These are phyloP conservation scores for Verticillium zaregamsianum DNA, from an alignment of 2,329 filamentous ascomycete genomes.

Conservation along the genomic window DNA sequence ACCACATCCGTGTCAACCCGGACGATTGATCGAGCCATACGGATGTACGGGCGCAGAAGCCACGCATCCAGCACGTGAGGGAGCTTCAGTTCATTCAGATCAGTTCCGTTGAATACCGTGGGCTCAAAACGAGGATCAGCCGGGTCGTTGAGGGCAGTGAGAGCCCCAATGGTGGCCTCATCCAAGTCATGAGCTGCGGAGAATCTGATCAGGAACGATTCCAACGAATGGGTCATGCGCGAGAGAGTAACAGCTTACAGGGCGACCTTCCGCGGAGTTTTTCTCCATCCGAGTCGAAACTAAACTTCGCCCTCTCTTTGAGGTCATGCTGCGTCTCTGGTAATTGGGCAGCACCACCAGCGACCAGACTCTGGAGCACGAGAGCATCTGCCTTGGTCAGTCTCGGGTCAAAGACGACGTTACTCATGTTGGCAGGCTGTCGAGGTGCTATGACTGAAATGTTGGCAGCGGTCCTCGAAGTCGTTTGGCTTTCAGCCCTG, in stretches of 20 bases:
- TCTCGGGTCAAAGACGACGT: conserved; percentile 31
- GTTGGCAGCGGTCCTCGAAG: not conserved
- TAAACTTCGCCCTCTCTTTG: conserved; percentile 1
- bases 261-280: too few species aligned
- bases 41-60: conserved; percentile 56
- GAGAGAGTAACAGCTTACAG: not conserved
- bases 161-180: conserved; percentile 25
- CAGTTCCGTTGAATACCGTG: conserved; percentile 37
- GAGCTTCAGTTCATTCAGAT: conserved; percentile 31
- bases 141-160: conserved; percentile 39
- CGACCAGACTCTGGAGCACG: conserved; percentile 33
- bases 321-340: not conserved
- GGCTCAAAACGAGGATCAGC: conserved; percentile 37
- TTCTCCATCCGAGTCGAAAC: not conserved
- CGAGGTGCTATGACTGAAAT: conserved; percentile 11
- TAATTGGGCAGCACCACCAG: not conserved
- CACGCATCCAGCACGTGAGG: conserved; percentile 38
- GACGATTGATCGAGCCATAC: conserved; percentile 50
- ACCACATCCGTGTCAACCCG: conserved; percentile 69
- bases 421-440: conserved; percentile 22
- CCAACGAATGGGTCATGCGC: not conserved
- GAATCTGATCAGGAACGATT: too few species aligned
- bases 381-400: conserved; percentile 36
- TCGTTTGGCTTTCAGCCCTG: not conserved
- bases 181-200: conserved; percentile 10